Evolutionary conservation across 768 basidiomycete genomes (phyloP).

Genomic region (Rhodotorula diobovata): DNA sequence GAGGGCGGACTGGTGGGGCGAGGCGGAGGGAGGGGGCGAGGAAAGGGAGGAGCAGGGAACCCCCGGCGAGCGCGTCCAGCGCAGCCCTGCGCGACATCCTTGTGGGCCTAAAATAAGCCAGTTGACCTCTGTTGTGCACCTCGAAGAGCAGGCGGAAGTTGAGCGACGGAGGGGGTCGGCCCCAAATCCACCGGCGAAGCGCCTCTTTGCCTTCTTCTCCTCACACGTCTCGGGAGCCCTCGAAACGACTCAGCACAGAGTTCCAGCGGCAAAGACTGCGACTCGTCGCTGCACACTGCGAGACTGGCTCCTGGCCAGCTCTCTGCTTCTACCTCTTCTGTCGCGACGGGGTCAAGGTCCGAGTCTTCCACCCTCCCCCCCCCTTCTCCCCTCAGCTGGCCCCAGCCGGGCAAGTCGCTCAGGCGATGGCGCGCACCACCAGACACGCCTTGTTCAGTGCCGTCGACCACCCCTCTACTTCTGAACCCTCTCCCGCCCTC

Average conservation of each 20-base stretch:
- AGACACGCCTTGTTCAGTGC: too few relatives aligned
- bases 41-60: not conserved
- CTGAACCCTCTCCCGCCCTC: not conserved
- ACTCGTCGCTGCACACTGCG: conserved; percentile 25
- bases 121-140: too few relatives aligned
- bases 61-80: not conserved
- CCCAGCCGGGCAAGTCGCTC: conserved; percentile 10
- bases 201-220: not conserved
- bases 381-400: too few relatives aligned
- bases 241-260: not conserved
- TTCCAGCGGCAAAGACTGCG: conserved; percentile 27
- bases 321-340: not conserved
- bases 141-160: too few relatives aligned
- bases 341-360: conserved; percentile 35
- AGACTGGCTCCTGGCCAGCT: not conserved
- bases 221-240: too few relatives aligned
- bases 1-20: not conserved
- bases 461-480: not conserved
- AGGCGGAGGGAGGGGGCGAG: not conserved
- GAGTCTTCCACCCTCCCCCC: conserved; percentile 17
- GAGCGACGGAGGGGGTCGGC: not conserved
- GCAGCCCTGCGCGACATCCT: not conserved
- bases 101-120: not conserved
- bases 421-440: conserved; percentile 24
- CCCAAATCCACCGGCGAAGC: not conserved